Percentiles rank a stretch among this genome's conserved stretches.
Evolutionary conservation across 106 monocot species (phyloP).

Genomic region (Vanilla planifolia): DNA sequence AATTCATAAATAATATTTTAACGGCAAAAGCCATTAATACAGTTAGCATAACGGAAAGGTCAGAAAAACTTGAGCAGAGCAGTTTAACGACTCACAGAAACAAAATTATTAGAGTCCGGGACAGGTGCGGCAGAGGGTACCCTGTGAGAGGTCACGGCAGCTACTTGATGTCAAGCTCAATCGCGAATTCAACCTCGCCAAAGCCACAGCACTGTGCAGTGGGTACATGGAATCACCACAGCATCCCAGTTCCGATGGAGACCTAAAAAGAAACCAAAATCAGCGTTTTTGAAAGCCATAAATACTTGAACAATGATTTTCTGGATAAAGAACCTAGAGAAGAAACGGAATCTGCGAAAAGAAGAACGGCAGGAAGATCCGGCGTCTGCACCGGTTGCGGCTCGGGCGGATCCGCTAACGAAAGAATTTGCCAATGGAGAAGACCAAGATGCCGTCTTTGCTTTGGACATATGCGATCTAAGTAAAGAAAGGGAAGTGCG

Average conservation of each 20-base stretch:
- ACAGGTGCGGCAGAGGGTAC: slow-evolving; percentile 69
- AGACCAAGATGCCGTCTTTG: neutral
- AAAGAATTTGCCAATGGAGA: slow-evolving; percentile 1
- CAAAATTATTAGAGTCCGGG: slow-evolving; percentile 47
- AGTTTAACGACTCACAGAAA: slow-evolving; percentile 11
- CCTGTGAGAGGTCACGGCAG: slow-evolving; percentile 51
- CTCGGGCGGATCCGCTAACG: neutral
- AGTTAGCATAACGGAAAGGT: too few species aligned
- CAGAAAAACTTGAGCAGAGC: too few species aligned
- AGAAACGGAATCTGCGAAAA: neutral
- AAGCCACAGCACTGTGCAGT: slow-evolving; percentile 60
- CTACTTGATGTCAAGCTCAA: slow-evolving; percentile 38
- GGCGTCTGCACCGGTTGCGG: neutral
- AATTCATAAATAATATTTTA: too few species aligned
- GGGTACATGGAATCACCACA: slow-evolving; percentile 36
- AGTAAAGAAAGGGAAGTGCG: slow-evolving; percentile 14
- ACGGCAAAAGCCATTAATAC: too few species aligned
- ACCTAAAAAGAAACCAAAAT: slow-evolving; percentile 15
- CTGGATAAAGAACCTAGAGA: neutral
- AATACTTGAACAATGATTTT: neutral
- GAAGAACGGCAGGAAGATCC: neutral
- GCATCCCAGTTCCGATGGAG: slow-evolving; percentile 41
- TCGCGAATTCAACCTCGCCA: slow-evolving; percentile 56
- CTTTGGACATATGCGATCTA: slow-evolving; percentile 6
- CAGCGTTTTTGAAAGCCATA: neutral